Conservation (phyloP, 257 asterid genomes). For the Gynochthodes officinalis region DNA sequence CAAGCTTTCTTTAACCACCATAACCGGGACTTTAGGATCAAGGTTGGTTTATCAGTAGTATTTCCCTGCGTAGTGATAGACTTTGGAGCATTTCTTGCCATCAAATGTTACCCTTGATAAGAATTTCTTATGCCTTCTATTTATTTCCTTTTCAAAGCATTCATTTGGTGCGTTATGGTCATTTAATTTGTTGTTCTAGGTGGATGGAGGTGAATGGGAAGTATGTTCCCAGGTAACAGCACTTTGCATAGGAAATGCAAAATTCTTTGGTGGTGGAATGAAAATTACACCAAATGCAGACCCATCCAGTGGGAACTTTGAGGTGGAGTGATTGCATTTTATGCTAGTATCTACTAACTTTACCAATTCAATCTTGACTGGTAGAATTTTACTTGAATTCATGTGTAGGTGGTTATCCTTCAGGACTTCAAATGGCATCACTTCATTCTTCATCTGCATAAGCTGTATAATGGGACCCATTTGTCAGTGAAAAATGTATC, state of each 20-base stretch:
- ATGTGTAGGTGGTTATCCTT: constrained; percentile 69
- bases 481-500: constrained; percentile 68
- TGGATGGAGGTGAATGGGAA: constrained; percentile 83
- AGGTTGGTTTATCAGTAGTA: constrained; percentile 35
- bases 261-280: constrained; percentile 95
- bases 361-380: background rate
- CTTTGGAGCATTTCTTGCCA: background rate
- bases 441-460: constrained; percentile 68
- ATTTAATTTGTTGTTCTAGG: constrained; percentile 33
- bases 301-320: constrained; percentile 59
- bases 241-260: constrained; percentile 87
- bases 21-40: constrained; percentile 72
- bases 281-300: constrained; percentile 81
- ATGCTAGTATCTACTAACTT: constrained; percentile 2
- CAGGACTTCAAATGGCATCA: constrained; percentile 87
- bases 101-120: background rate
- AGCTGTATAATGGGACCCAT: constrained; percentile 84
- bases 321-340: constrained; percentile 47
- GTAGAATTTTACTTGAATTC: constrained; percentile 17
- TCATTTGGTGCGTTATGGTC: background rate
- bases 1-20: constrained; percentile 76
- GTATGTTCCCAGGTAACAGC: constrained; percentile 76
- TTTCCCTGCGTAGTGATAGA: background rate
- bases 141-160: background rate
- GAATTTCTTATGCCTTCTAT: background rate